phyloP scores from a whole-genome alignment of 2,329 filamentous ascomycete species.

The Talaromyces sp. region DNA sequence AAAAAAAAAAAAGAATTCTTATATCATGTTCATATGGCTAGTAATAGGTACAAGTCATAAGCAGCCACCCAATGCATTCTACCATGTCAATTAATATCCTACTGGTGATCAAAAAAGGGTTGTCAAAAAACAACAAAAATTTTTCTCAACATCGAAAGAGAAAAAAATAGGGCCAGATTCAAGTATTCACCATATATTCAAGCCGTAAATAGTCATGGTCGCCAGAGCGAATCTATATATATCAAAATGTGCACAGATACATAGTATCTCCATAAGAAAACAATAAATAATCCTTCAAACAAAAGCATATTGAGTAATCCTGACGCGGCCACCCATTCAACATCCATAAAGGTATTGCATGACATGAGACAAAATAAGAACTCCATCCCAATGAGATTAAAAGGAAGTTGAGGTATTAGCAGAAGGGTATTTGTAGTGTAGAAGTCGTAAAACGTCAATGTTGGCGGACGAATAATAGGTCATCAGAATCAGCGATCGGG shows the following conservation, averaged over 20 bases:
- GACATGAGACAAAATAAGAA: not conserved
- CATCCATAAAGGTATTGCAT: not conserved
- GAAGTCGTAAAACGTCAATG: not conserved
- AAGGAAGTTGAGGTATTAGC: not conserved
- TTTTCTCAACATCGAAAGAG: not conserved
- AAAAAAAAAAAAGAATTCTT: not conserved
- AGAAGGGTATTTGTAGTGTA: not conserved
- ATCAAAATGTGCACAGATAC: not conserved
- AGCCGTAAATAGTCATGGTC: constrained; percentile 13
- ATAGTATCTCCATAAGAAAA: not conserved
- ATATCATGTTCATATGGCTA: not conserved
- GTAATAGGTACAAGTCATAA: constrained; percentile 4
- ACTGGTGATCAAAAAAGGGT: not conserved
- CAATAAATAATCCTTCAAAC: not conserved
- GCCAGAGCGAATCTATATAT: constrained; percentile 7
- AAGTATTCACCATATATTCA: not conserved
- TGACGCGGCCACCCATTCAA: not conserved
- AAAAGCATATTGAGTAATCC: not conserved
- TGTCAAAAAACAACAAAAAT: not conserved
- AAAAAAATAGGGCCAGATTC: not conserved
- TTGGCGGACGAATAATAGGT: constrained; percentile 26
- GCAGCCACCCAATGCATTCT: not conserved
- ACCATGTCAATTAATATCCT: not conserved
- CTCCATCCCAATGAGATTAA: constrained; percentile 5
- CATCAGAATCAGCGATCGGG: constrained; percentile 2